Percentiles rank a stretch among this genome's conserved stretches.
Conservation (phyloP, 2,329 filamentous ascomycete species). For the Colletotrichum zoysiae region DNA sequence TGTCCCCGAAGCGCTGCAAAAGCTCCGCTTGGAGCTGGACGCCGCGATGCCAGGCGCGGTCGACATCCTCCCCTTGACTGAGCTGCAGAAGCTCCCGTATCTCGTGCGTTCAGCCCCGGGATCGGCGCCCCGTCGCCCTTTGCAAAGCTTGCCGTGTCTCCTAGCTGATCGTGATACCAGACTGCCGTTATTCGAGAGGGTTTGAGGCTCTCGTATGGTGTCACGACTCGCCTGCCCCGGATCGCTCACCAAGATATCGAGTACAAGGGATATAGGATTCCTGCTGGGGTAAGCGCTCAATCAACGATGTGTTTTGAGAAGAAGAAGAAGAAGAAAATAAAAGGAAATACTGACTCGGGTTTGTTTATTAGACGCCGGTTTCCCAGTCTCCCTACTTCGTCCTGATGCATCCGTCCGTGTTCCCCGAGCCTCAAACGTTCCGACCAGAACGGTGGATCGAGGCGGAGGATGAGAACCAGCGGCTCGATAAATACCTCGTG, state of each 20-base stretch:
- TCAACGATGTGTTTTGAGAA: background rate
- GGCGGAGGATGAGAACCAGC: constrained; percentile 34
- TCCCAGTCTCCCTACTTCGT: constrained; percentile 45
- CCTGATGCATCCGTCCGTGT: constrained; percentile 43
- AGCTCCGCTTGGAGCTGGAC: constrained; percentile 47
- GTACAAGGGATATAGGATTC: constrained; percentile 35
- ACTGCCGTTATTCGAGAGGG: constrained; percentile 32
- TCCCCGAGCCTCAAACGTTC: constrained; percentile 46
- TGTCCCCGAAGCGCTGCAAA: constrained; percentile 46
- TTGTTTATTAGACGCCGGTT: constrained; percentile 43
- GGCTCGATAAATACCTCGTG: constrained; percentile 39
- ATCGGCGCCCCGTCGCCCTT: background rate
- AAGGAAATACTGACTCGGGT: background rate
- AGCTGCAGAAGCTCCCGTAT: constrained; percentile 34
- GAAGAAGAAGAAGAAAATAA: no score
- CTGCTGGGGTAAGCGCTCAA: constrained; percentile 33
- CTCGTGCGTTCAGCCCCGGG: constrained; percentile 17
- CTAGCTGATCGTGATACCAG: constrained; percentile 7
- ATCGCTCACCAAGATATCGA: constrained; percentile 29
- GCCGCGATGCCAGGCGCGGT: constrained; percentile 47
- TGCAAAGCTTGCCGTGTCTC: background rate
- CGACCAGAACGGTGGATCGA: constrained; percentile 47
- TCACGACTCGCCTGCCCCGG: constrained; percentile 37
- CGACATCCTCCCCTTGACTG: constrained; percentile 19
- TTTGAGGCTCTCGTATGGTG: constrained; percentile 39